phyloP scores from a whole-genome alignment of 2,329 filamentous ascomycete genomes.

The Sporothrix luriei region DNA sequence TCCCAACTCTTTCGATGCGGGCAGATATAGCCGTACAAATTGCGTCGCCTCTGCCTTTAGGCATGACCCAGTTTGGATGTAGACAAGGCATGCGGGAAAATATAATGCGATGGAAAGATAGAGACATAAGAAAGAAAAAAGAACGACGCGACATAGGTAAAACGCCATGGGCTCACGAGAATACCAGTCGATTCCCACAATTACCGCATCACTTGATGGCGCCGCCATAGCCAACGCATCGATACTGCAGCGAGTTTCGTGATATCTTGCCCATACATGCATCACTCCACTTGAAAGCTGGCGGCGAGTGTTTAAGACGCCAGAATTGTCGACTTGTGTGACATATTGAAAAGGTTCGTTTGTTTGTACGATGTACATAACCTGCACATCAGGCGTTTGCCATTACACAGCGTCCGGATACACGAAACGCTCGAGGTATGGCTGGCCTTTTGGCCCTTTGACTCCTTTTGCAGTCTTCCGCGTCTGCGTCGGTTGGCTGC shows the following conservation, averaged over 20 bases:
- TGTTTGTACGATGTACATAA: neutral
- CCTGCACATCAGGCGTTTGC: slow-evolving; percentile 2
- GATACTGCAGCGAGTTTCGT: neutral
- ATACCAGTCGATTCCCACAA: neutral
- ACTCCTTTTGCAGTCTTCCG: neutral
- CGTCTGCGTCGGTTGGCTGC: slow-evolving; percentile 2
- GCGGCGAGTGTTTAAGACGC: neutral
- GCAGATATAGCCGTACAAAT: slow-evolving; percentile 30
- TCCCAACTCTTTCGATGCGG: slow-evolving; percentile 1
- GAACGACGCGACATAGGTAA: too few species aligned
- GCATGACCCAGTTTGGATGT: slow-evolving; percentile 7
- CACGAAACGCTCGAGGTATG: neutral
- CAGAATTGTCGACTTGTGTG: neutral
- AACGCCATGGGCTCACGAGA: too few species aligned
- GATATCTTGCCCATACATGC: neutral
- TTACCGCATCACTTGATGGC: neutral
- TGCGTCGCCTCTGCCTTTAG: slow-evolving; percentile 28
- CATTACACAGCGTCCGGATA: neutral
- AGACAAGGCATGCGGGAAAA: neutral
- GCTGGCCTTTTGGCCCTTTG: neutral
- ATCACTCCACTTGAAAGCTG: neutral
- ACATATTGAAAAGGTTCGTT: neutral
- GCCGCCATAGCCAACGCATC: too few species aligned
- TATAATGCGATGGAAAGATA: neutral
- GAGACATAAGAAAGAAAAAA: neutral